Conservation (phyloP, 148 eudicot genomes). For the Chenopodium album region DNA sequence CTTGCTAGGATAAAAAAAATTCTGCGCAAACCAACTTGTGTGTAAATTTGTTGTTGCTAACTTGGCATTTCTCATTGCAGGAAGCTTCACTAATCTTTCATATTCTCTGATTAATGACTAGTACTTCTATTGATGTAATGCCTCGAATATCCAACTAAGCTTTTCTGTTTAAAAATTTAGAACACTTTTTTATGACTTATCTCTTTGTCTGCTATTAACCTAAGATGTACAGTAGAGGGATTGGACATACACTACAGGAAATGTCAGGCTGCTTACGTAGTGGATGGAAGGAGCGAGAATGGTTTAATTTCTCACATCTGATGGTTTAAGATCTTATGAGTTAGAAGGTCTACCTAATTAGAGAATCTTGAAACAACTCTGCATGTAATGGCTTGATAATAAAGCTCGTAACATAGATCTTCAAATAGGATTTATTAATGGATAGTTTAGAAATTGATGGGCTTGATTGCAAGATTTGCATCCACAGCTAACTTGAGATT, state of each 20-base stretch:
- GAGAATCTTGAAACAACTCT: not conserved
- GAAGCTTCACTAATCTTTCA: not conserved
- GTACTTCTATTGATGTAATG: slow-evolving; percentile 6
- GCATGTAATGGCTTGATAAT: not conserved
- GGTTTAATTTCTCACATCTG: not conserved
- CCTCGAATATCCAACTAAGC: not conserved
- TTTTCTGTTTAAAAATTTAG: not conserved
- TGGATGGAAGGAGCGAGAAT: not conserved
- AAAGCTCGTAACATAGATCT: not conserved
- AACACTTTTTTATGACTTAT: not conserved
- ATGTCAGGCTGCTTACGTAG: not conserved
- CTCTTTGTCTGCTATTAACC: not conserved
- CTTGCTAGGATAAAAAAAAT: not conserved
- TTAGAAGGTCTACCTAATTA: not conserved
- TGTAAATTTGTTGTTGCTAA: not conserved
- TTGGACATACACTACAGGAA: not conserved
- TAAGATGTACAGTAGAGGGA: not conserved
- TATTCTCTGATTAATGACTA: not conserved
- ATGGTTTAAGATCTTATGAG: not conserved
- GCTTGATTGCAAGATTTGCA: slow-evolving; percentile 2
- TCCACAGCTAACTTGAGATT: slow-evolving; percentile 13
- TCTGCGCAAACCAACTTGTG: not conserved
- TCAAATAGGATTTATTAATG: not conserved
- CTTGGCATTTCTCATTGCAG: not conserved
- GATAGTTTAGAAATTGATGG: slow-evolving; percentile 1